Evolutionary conservation across 2,329 filamentous ascomycete species (phyloP), one percentile per base, ranked within the genome.

Genomic region (Aspergillus sp.): DNA sequence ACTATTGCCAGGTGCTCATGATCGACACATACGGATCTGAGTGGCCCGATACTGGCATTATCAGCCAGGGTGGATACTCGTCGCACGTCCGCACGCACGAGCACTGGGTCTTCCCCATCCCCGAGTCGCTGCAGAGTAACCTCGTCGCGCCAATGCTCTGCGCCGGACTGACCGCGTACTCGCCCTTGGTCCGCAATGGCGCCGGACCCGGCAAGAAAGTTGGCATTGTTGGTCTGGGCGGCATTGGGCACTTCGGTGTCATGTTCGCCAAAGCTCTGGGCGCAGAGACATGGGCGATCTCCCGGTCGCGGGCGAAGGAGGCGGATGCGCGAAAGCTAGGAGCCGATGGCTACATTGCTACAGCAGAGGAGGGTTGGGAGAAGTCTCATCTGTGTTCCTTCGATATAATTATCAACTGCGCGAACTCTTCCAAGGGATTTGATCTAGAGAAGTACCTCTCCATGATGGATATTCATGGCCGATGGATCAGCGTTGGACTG

Each of bases 111-210:
- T 86, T 86, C 73, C 66, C 66, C 5, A 93, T 96, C 64, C 91
- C 91, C 41, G 90, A 92, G 33, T 84, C 79, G 56, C 82, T 95
- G 46, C 73, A 80, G 61, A 77, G 74, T 52, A 72, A 73, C 14
- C 75, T 87, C 54, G 90, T 86, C 1, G 91, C 90, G 1, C 90
- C 89, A 9, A 91, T 93, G 89, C 82, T 95, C 64, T 96, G 91
- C 74, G 91, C 90, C 37, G 91, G 91, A 62, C 82, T 96, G 63
- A 96, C 91, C 3, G 86, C 86, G 59, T 96, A 87, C 78, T 88
- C 84, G 60, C 91, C 91, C 2, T 81, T 96, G 15, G 86, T 90
- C 61, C 84, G 90, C 50, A 86, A 92, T 69, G 89, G 89, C 23
- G 83, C 83, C 60, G 89, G 89, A 0, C 88, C 89, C 1, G 90